Percentiles rank a stretch among this genome's conserved stretches.
Evolutionary conservation across 768 basidiomycete species (phyloP).

Genomic region (Agaricus sinodeliciosus): DNA sequence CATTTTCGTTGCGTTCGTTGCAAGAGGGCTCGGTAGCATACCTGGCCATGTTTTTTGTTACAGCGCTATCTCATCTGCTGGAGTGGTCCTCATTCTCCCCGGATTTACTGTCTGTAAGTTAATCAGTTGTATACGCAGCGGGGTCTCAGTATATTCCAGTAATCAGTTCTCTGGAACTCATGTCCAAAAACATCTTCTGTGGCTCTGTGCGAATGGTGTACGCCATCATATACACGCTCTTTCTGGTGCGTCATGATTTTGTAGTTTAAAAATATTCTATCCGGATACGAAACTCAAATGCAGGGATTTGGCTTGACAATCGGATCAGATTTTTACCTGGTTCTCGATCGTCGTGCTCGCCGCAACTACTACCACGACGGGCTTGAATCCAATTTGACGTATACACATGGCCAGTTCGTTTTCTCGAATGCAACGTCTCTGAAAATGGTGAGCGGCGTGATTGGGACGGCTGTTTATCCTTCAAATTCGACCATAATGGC

Average conservation of each 20-base stretch:
- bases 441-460: conserved; percentile 31
- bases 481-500: conserved; percentile 27
- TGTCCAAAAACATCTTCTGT: conserved; percentile 74
- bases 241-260: conserved; percentile 42
- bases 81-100: conserved; percentile 86
- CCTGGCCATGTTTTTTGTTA: conserved; percentile 79
- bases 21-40: conserved; percentile 72
- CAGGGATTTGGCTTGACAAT: conserved; percentile 83
- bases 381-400: conserved; percentile 30
- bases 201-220: conserved; percentile 82
- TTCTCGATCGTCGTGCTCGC: conserved; percentile 56
- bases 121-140: conserved; percentile 1
- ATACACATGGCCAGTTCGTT: conserved; percentile 49
- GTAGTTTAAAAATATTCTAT: not conserved
- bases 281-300: not conserved
- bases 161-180: conserved; percentile 72
- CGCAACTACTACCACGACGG: conserved; percentile 42
- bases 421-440: conserved; percentile 41
- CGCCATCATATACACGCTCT: conserved; percentile 80
- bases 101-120: conserved; percentile 75
- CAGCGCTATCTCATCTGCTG: conserved; percentile 83
- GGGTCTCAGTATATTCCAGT: conserved; percentile 35
- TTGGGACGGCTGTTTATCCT: conserved; percentile 29
- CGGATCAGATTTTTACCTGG: conserved; percentile 74
- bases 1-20: conserved; percentile 78